Percentiles rank a stretch among this genome's conserved stretches.
phyloP scores from a whole-genome alignment of 179 eudicot species.

The Beta macrorhiza region DNA sequence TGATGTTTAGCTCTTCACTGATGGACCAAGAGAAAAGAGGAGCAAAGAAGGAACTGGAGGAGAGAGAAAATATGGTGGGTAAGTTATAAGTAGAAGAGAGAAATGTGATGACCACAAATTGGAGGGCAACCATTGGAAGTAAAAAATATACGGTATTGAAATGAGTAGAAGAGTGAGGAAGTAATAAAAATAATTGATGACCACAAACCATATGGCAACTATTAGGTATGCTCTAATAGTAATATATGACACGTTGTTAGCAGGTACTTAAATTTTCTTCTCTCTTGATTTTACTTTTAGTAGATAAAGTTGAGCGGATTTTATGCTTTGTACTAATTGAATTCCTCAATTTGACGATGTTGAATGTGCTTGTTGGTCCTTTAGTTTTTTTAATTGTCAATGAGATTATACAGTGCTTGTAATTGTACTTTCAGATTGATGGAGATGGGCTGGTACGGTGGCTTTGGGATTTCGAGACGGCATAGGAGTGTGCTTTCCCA shows the following conservation, averaged over 20 bases:
- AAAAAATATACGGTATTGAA: no score
- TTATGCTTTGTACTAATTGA: neutral
- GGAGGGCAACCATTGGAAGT: no score
- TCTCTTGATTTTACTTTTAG: neutral
- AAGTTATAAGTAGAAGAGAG: no score
- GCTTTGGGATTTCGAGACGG: slow-evolving; percentile 79
- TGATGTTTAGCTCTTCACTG: no score
- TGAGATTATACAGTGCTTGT: slow-evolving; percentile 7
- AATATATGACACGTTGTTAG: slow-evolving; percentile 10
- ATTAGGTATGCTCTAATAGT: no score
- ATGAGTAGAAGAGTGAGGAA: no score
- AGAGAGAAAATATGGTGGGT: no score
- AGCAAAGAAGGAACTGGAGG: no score
- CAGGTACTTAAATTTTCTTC: slow-evolving; percentile 9
- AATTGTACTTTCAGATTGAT: slow-evolving; percentile 29
- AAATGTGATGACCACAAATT: no score
- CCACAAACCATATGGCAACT: no score
- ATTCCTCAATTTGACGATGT: neutral
- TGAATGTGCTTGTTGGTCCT: neutral
- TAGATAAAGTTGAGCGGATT: neutral
- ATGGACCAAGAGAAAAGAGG: no score
- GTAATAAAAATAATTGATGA: no score
- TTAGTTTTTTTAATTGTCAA: neutral
- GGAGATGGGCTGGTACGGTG: slow-evolving; percentile 87
- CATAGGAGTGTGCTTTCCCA: slow-evolving; percentile 42